Conservation (phyloP, 495 filamentous ascomycete species). For the Parathielavia appendiculata region DNA sequence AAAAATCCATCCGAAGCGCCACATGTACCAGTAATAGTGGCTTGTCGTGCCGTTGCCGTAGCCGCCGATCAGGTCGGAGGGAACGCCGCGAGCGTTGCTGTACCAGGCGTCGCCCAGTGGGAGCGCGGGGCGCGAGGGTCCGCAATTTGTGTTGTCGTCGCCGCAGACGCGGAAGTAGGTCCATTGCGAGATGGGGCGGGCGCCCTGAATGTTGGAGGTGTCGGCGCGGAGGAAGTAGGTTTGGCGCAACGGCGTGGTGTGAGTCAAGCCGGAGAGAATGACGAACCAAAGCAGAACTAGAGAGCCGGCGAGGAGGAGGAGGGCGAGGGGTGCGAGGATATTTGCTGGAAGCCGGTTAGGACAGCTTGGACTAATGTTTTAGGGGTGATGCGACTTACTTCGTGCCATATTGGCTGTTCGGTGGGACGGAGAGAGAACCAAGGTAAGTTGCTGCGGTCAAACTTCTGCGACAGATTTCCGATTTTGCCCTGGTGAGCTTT, state of each 20-base stretch:
- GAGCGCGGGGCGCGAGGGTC: constrained; percentile 38
- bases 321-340: constrained; percentile 48
- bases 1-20: constrained; percentile 65
- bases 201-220: constrained; percentile 63
- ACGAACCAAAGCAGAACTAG: constrained; percentile 75
- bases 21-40: constrained; percentile 49
- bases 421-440: background rate
- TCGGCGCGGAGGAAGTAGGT: constrained; percentile 79
- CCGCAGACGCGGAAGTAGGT: constrained; percentile 75
- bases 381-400: constrained; percentile 2
- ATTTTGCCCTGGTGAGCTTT: too few species aligned
- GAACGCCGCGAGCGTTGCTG: constrained; percentile 35
- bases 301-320: constrained; percentile 70
- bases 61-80: constrained; percentile 37
- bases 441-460: background rate
- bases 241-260: constrained; percentile 57
- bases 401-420: constrained; percentile 9
- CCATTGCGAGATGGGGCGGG: constrained; percentile 66
- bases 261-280: constrained; percentile 62
- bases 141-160: constrained; percentile 44
- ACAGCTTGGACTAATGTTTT: background rate
- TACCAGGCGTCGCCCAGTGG: constrained; percentile 50
- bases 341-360: constrained; percentile 26
- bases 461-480: too few species aligned
- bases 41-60: constrained; percentile 47